phyloP scores from a whole-genome alignment of 192 early-diverging fungal species.

The Dimargaris cristalligena region DNA sequence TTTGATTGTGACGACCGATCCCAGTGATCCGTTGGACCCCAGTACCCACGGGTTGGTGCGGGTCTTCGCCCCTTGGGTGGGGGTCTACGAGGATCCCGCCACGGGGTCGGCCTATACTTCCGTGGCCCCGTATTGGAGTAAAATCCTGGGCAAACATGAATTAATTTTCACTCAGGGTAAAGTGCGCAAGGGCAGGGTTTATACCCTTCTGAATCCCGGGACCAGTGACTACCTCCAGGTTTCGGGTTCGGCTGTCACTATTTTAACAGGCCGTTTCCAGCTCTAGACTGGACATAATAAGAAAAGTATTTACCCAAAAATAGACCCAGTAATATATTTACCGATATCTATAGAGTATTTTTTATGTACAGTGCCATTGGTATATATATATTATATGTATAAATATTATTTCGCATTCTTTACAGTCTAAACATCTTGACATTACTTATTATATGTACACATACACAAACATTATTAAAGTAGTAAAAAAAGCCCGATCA shows the following conservation, averaged over 20 bases:
- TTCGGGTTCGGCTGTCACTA: background rate
- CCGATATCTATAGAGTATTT: too few species aligned
- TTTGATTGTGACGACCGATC: constrained; percentile 1
- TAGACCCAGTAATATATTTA: too few species aligned
- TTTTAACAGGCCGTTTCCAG: background rate
- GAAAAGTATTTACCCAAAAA: too few species aligned
- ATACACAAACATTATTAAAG: too few species aligned
- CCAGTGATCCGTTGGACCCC: constrained; percentile 5
- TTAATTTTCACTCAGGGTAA: background rate
- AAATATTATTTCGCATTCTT: too few species aligned
- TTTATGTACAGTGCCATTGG: too few species aligned
- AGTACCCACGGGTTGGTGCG: constrained; percentile 19
- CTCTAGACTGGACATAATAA: too few species aligned
- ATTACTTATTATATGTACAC: too few species aligned
- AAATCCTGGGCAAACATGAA: background rate
- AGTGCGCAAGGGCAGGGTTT: background rate
- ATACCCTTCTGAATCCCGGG: background rate
- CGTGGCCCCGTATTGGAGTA: constrained; percentile 6
- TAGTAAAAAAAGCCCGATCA: too few species aligned
- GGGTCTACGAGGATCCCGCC: constrained; percentile 25
- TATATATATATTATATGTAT: too few species aligned
- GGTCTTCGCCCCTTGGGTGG: constrained; percentile 21
- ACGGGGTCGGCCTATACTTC: constrained; percentile 14
- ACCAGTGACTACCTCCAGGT: background rate
- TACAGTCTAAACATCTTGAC: too few species aligned